Conservation (phyloP, 2,329 filamentous ascomycete species). For the Parastagonospora nodorum region DNA sequence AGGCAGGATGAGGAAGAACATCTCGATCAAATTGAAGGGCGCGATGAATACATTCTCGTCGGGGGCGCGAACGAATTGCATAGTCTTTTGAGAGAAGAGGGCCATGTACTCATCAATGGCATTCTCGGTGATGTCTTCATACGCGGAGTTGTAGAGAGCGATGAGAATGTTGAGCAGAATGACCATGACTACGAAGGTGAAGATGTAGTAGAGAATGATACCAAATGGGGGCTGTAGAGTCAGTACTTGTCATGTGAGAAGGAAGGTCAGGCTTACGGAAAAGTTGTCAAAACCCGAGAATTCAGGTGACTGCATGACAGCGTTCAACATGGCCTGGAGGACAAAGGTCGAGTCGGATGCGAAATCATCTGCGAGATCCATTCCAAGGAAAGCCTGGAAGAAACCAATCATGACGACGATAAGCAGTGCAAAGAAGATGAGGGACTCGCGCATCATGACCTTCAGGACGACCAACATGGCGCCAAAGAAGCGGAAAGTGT, state of each 20-base stretch:
- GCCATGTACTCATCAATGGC: slow-evolving; percentile 95
- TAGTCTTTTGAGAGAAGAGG: slow-evolving; percentile 89
- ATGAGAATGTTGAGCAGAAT: slow-evolving; percentile 95
- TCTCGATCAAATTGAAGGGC: slow-evolving; percentile 91
- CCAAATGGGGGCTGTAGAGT: slow-evolving; percentile 74
- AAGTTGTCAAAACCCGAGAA: slow-evolving; percentile 90
- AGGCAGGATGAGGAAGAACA: slow-evolving; percentile 75
- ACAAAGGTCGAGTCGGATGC: slow-evolving; percentile 73
- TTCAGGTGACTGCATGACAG: slow-evolving; percentile 88
- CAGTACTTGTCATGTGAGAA: slow-evolving; percentile 5
- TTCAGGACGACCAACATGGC: slow-evolving; percentile 98
- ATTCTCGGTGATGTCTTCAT: slow-evolving; percentile 91
- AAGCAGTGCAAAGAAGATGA: slow-evolving; percentile 95
- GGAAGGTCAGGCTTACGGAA: slow-evolving; percentile 50
- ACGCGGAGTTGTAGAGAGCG: slow-evolving; percentile 94
- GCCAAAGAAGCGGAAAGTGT: slow-evolving; percentile 93
- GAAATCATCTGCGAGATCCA: slow-evolving; percentile 78
- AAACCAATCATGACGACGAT: slow-evolving; percentile 84
- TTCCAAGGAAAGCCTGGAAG: slow-evolving; percentile 89
- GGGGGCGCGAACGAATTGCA: slow-evolving; percentile 94
- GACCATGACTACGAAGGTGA: slow-evolving; percentile 97
- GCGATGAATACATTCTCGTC: slow-evolving; percentile 99
- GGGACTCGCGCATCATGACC: slow-evolving; percentile 67
- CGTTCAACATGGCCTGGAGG: slow-evolving; percentile 82
- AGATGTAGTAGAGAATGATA: slow-evolving; percentile 94